Conservation (phyloP, 2,329 filamentous ascomycete genomes). For the Rhinocladiella similis region DNA sequence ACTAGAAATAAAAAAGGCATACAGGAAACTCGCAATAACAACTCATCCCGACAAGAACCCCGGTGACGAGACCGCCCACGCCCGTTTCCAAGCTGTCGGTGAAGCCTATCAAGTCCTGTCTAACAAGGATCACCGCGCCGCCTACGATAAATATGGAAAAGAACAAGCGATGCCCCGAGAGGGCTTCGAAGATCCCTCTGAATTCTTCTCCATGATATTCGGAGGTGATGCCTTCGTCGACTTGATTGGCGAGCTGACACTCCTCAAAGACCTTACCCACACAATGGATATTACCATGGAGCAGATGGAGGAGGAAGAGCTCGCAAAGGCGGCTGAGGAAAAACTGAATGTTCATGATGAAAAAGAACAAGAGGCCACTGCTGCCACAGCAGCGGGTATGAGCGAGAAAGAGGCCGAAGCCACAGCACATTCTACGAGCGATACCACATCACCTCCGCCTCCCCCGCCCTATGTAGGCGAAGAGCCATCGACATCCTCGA, state of each 20-base stretch:
- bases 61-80: constrained; percentile 88
- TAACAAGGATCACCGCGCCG: constrained; percentile 79
- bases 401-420: constrained; percentile 36
- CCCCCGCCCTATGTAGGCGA: constrained; percentile 27
- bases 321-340: constrained; percentile 53
- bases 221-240: constrained; percentile 94
- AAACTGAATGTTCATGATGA: constrained; percentile 48
- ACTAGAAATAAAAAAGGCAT: constrained; percentile 95
- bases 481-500: constrained; percentile 13
- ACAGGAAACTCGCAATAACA: constrained; percentile 85
- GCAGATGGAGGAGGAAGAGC: constrained; percentile 69
- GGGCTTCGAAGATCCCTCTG: constrained; percentile 91
- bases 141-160: constrained; percentile 97
- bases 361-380: constrained; percentile 46
- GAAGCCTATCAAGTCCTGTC: constrained; percentile 78
- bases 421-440: constrained; percentile 6
- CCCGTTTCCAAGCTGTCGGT: constrained; percentile 83
- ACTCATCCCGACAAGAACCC: constrained; percentile 83
- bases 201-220: constrained; percentile 99
- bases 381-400: constrained; percentile 42
- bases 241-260: constrained; percentile 95
- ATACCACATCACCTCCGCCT: constrained; percentile 14
- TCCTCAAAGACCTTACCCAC: constrained; percentile 97
- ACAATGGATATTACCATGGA: constrained; percentile 98
- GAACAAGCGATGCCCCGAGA: constrained; percentile 87